Evolutionary conservation across 2,329 filamentous ascomycete species (phyloP).

Genomic region (Blastomyces parvus): DNA sequence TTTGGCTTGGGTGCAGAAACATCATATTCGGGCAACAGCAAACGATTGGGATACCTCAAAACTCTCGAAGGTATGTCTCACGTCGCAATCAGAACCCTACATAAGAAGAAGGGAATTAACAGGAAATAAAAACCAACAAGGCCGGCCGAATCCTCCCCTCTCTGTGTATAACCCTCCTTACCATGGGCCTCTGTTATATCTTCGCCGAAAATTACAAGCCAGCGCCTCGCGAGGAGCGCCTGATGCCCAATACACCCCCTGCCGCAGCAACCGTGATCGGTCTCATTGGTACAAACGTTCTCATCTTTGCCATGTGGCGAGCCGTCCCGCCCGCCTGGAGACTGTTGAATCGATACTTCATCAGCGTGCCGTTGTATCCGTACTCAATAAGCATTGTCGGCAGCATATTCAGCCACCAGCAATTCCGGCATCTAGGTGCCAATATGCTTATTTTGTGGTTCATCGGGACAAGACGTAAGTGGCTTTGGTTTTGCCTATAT

Average conservation of each 20-base stretch:
- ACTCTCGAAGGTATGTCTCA: slow-evolving; percentile 27
- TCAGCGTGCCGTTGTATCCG: slow-evolving; percentile 45
- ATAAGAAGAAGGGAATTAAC: neutral
- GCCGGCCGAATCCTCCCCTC: slow-evolving; percentile 40
- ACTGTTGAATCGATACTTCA: slow-evolving; percentile 48
- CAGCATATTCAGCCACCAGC: slow-evolving; percentile 50
- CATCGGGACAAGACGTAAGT: slow-evolving; percentile 43
- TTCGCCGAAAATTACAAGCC: slow-evolving; percentile 42
- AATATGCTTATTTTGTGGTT: slow-evolving; percentile 49
- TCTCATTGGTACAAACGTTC: slow-evolving; percentile 43
- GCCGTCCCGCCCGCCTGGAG: slow-evolving; percentile 45
- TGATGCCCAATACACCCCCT: slow-evolving; percentile 43
- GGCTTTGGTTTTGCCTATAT: neutral
- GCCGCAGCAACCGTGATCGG: slow-evolving; percentile 43
- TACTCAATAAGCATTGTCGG: slow-evolving; percentile 44
- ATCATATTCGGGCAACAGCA: slow-evolving; percentile 31
- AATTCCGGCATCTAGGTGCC: slow-evolving; percentile 40
- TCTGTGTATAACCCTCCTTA: slow-evolving; percentile 31
- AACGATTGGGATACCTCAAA: slow-evolving; percentile 26
- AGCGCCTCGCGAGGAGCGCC: slow-evolving; percentile 38
- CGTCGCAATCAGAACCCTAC: neutral
- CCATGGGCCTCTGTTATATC: slow-evolving; percentile 35
- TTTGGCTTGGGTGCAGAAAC: slow-evolving; percentile 37
- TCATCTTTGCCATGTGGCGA: slow-evolving; percentile 45
- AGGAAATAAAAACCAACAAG: slow-evolving; percentile 18